These are phyloP conservation scores for Aegilops speltoides DNA, from an alignment of 176 grass and related monocot genomes.

Conservation along the genomic window DNA sequence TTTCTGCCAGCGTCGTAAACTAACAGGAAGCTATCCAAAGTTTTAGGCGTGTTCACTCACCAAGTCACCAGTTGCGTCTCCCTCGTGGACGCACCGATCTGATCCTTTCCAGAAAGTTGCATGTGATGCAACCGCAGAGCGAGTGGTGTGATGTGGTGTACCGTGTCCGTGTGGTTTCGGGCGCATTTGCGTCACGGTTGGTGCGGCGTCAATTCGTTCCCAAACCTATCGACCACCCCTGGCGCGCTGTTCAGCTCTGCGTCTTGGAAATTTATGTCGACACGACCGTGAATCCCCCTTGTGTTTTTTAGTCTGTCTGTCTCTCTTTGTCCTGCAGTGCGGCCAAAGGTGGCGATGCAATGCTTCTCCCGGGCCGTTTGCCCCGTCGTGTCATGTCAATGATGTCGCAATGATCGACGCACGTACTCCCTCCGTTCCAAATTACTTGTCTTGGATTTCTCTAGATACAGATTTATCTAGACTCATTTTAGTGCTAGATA, in stretches of 20 bases:
- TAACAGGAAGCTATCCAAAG: no score
- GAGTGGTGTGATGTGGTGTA: neutral
- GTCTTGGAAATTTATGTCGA: neutral
- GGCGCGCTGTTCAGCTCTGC: neutral
- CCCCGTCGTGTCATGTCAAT: no score
- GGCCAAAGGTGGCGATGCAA: neutral
- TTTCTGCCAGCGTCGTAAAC: neutral
- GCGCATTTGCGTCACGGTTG: neutral
- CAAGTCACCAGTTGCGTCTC: neutral
- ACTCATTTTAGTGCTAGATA: no score
- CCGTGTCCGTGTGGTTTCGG: neutral
- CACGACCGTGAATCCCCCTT: neutral
- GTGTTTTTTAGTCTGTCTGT: neutral
- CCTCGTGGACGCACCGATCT: neutral
- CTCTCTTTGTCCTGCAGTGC: neutral
- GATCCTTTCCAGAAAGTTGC: neutral
- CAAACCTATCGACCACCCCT: neutral
- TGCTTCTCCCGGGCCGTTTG: neutral
- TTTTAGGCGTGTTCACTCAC: no score
- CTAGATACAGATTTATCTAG: no score
- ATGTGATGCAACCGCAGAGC: neutral
- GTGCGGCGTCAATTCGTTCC: slow-evolving; percentile 1
- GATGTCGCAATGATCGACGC: neutral
- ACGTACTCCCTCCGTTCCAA: no score
- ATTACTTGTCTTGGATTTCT: no score